phyloP scores from a whole-genome alignment of 2,329 filamentous ascomycete species.

The Clonostachys solani region DNA sequence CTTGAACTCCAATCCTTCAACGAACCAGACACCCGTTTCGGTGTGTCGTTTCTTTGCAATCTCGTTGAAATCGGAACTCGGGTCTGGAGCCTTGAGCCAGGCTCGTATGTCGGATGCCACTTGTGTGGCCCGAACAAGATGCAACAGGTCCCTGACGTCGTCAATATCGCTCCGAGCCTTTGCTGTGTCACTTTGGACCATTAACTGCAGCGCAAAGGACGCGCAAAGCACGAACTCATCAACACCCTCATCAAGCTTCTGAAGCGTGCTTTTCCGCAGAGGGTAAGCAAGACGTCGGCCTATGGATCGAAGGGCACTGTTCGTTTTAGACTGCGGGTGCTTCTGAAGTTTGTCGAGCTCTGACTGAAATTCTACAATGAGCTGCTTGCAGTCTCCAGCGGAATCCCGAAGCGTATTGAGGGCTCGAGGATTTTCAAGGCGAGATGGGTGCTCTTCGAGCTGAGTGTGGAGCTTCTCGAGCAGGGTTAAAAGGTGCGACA shows the following conservation, averaged over 20 bases:
- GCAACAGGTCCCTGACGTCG: conserved; percentile 16
- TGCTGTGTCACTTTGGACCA: conserved; percentile 19
- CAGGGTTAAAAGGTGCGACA: conserved; percentile 13
- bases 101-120: conserved; percentile 14
- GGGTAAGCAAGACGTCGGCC: conserved; percentile 17
- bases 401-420: conserved; percentile 15
- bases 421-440: conserved; percentile 11
- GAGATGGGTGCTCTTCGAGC: conserved; percentile 13
- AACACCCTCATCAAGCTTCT: conserved; percentile 29
- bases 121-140: conserved; percentile 16
- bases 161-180: conserved; percentile 16
- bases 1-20: conserved; percentile 11
- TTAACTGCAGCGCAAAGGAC: conserved; percentile 20
- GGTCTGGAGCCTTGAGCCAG: conserved; percentile 30
- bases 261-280: conserved; percentile 26
- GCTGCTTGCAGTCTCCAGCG: conserved; percentile 16
- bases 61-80: conserved; percentile 22
- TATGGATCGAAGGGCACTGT: conserved; percentile 5
- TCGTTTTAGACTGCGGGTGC: conserved; percentile 2
- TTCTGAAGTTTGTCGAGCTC: conserved; percentile 18
- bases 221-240: conserved; percentile 19
- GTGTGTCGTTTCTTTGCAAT: conserved; percentile 20
- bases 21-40: conserved; percentile 26
- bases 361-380: conserved; percentile 18
- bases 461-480: conserved; percentile 14